Evolutionary conservation across 345 rosid species (phyloP), one percentile per base, ranked within the genome.

Genomic region (Syzygium aqueum): DNA sequence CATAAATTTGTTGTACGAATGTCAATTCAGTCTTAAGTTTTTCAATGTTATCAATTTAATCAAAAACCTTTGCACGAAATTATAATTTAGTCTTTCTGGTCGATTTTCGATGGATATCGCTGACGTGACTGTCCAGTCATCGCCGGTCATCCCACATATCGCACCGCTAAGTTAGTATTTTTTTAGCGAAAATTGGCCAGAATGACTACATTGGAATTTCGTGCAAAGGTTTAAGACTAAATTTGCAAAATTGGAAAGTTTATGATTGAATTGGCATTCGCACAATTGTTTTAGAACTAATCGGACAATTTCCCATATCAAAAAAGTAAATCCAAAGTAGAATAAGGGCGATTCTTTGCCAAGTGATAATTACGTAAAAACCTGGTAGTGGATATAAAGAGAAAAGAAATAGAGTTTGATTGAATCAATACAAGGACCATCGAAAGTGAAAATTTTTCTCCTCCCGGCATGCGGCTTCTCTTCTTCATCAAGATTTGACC

Each of bases 171-270:
- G 1, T 37, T 0, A 19, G 4, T 0, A 14, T 21, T 73, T 73
- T 37, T 37, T 1, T 3, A 0, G 0, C 6, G 1, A 37, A 33
- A 73, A 2, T 5, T 73, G 7, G 2, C 11, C 3, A 7, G 0
- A 37, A 37, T 1, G 11, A 73, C 10, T 2, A 37, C 0, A 33
- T 37, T 73, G 23, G 6, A 37, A 19, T 37, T 37, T 73, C 0
- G 7, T 12, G 11, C 21, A 37, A 37, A 19, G 0, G 10, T 21
- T 73, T 33, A 33, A 2, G 2, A 33, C 7, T 73, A 37, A 43
- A 43, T 6, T 43, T 43, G 7, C 46, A 43, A 43, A 43, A 43
- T 43, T 6, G 46, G 1, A 43, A 43, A 43, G 7, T 43, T 43
- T 43, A 43, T 43, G 46, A 43, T 7, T 43, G 46, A 43, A 43